A percentile compares a stretch with the other conserved stretches of the same genome.
phyloP scores from a whole-genome alignment of 1,284 basidiomycete species.

The Salmacisia buchloeana region DNA sequence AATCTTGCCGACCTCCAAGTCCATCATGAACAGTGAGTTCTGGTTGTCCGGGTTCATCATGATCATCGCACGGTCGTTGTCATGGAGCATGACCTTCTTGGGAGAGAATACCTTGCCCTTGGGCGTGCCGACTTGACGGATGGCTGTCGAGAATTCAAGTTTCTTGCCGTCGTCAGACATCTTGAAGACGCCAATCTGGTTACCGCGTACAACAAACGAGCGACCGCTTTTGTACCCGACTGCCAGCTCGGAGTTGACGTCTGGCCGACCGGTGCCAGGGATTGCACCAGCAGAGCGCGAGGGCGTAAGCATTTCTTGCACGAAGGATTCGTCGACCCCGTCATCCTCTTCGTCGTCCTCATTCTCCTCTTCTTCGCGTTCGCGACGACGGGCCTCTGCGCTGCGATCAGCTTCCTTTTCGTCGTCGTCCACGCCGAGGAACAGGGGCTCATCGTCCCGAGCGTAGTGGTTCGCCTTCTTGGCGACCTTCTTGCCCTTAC shows the following conservation, averaged over 20 bases:
- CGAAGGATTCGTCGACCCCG: slow-evolving; percentile 21
- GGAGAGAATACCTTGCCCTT: slow-evolving; percentile 82
- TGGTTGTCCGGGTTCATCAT: slow-evolving; percentile 77
- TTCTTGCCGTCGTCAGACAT: slow-evolving; percentile 67
- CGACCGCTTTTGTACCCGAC: slow-evolving; percentile 94
- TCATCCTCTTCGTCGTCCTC: slow-evolving; percentile 60
- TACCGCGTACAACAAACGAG: slow-evolving; percentile 90
- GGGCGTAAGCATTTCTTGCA: slow-evolving; percentile 41
- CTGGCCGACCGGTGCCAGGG: slow-evolving; percentile 12
- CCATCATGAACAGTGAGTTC: slow-evolving; percentile 84
- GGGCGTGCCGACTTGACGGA: slow-evolving; percentile 73
- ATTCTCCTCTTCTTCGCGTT: slow-evolving; percentile 55
- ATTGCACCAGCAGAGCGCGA: slow-evolving; percentile 18
- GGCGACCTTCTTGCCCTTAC: slow-evolving; percentile 18
- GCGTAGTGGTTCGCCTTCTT: slow-evolving; percentile 56
- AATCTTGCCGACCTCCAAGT: slow-evolving; percentile 90
- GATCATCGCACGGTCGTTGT: slow-evolving; percentile 94
- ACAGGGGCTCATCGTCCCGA: slow-evolving; percentile 57
- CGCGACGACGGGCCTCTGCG: slow-evolving; percentile 25
- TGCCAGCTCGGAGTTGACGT: slow-evolving; percentile 75
- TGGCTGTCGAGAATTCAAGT: slow-evolving; percentile 82
- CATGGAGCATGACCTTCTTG: slow-evolving; percentile 90
- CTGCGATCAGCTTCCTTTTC: slow-evolving; percentile 31
- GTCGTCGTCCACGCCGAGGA: slow-evolving; percentile 27
- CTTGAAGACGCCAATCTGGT: slow-evolving; percentile 95